A percentile compares a stretch with the other conserved stretches of the same genome.
These are phyloP conservation scores for Solanum sparsipilum DNA, from an alignment of 257 asterid genomes.

Conservation along the genomic window DNA sequence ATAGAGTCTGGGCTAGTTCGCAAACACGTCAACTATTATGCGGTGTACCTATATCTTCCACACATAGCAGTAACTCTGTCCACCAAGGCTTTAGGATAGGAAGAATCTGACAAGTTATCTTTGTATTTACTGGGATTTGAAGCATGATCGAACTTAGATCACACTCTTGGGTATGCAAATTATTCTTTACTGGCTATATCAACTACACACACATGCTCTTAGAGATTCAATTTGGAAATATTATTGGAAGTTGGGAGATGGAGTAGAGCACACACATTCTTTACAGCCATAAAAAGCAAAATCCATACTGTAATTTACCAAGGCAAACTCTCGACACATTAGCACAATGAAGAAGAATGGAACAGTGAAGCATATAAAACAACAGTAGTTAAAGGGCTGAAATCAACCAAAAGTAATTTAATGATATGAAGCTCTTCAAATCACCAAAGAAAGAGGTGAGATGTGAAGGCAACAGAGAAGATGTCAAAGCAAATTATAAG, in stretches of 20 bases:
- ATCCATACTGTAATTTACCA: neutral
- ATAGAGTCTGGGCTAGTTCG: neutral
- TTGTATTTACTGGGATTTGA: neutral
- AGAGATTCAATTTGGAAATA: neutral
- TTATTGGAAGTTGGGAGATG: neutral
- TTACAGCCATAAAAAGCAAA: neutral
- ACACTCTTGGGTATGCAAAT: neutral
- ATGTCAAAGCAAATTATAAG: neutral
- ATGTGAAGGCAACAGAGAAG: neutral
- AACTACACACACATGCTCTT: neutral
- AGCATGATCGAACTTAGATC: neutral
- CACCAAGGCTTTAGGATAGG: neutral
- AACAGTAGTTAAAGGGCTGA: neutral
- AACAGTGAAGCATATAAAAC: neutral
- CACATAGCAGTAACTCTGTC: neutral
- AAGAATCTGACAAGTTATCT: neutral
- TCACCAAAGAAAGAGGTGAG: neutral
- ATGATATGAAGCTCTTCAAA: neutral
- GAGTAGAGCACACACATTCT: neutral
- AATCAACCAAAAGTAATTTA: neutral
- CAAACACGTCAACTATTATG: neutral
- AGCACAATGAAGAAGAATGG: neutral
- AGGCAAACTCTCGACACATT: neutral
- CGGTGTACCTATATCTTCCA: neutral
- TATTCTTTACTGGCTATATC: neutral